Base-by-base conservation (phyloP, 2,329 filamentous ascomycete genomes). In the Nemania abortiva region DNA sequence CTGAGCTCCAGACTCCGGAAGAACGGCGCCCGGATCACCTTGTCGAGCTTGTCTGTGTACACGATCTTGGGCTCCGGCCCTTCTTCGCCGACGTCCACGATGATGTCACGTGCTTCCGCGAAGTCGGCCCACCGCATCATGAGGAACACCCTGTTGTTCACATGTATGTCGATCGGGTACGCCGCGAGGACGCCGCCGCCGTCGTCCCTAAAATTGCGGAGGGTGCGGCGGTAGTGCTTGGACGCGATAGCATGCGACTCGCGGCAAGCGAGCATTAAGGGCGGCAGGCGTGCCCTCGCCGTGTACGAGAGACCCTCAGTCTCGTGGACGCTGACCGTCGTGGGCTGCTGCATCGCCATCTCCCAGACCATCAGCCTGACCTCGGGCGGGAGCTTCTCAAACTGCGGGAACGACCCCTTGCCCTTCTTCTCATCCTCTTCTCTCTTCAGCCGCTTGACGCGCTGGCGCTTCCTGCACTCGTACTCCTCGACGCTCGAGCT, bases 181-280 rank as follows among this genome's bases (percentile, higher is more conserved):
- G 20, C 50, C 0, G 52, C 60, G 49, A 63, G 60, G 24, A 63
- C 24, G 3, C 60, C 60, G 2, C 60, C 50, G 6, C 10, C 13
- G 18, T 50, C 50, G 2, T 10, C 9, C 18, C 31, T 34, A 2
- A 10, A 20, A 1, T 24, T 7, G 24, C 11, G 22, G 22, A 63
- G 54, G 3, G 34, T 37, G 18, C 50, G 49, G 15, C 22, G 31
- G 60, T 49, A 55, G 37, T 63, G 50, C 6, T 15, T 13, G 7
- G 20, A 29, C n/a, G 59, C 59, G 13, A 63, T 2, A 2, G 6
- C 7, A 31, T 63, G 29, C 1, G 34, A 54, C 59, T 63, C 59
- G 20, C 37, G 20, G 27, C n/a, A 54, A 3, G 27, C 49, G 47
- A 63, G 59, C 31, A 63, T 54, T 11, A 63, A 49, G 10, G 59